phyloP scores from a whole-genome alignment of 1,284 basidiomycete genomes.

The Boletus sp. region DNA sequence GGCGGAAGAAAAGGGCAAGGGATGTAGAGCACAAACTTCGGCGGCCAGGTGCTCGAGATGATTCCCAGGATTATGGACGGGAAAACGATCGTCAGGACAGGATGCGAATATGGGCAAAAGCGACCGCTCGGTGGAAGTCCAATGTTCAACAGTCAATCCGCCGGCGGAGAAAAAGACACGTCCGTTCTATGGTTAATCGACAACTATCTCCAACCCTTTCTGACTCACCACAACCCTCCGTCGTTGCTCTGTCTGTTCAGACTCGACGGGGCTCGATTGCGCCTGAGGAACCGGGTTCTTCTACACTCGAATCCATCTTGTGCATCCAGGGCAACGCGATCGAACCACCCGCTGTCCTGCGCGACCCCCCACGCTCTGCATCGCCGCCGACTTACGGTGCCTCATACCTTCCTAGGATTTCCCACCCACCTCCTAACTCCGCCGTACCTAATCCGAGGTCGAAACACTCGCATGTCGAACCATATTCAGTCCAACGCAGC shows the following conservation, averaged over 20 bases:
- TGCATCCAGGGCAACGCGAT: background rate
- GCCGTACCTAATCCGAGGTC: background rate
- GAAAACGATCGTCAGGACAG: conserved; percentile 46
- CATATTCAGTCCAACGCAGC: conserved; percentile 2
- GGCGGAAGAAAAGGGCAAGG: conserved; percentile 35
- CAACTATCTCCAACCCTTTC: conserved; percentile 19
- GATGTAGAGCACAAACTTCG: conserved; percentile 25
- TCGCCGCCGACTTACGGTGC: conserved; percentile 31
- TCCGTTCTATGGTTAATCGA: conserved; percentile 21
- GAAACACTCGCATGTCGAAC: background rate
- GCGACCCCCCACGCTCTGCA: conserved; percentile 5
- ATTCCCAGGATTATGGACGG: conserved; percentile 30
- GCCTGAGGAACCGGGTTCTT: conserved; percentile 1
- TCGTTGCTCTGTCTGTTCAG: background rate
- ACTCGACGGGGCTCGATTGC: conserved; percentile 18
- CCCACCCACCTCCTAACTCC: conserved; percentile 2
- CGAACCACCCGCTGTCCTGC: background rate
- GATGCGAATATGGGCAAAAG: conserved; percentile 57
- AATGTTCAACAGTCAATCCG: conserved; percentile 54
- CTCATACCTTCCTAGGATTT: conserved; percentile 8
- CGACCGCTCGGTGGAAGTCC: conserved; percentile 61
- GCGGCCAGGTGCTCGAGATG: conserved; percentile 22
- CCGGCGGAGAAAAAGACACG: conserved; percentile 47
- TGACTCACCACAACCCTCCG: conserved; percentile 8
- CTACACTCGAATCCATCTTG: background rate